Conservation (phyloP, 805 yeast species). For the Zygosaccharomyces kombuchaensis region DNA sequence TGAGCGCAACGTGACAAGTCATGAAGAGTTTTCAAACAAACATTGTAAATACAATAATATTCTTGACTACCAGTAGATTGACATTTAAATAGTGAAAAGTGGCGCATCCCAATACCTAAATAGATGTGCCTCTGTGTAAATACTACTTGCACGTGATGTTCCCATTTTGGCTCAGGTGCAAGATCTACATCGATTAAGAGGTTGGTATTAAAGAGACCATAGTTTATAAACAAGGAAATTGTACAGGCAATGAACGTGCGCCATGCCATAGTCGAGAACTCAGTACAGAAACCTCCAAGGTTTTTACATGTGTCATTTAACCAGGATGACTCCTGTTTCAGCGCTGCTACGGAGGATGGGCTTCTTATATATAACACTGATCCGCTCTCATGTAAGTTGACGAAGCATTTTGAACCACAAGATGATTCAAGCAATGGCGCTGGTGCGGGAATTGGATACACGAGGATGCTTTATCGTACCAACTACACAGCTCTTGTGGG, state of each 20-base stretch:
- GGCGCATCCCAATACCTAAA: too few relatives aligned
- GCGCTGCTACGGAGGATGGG: constrained; percentile 75
- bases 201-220: background rate
- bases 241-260: constrained; percentile 16
- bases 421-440: constrained; percentile 60
- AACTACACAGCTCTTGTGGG: constrained; percentile 88
- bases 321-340: constrained; percentile 88
- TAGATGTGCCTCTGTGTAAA: background rate
- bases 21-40: background rate
- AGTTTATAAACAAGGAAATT: background rate
- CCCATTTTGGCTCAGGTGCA: background rate
- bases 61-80: too few relatives aligned
- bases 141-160: background rate
- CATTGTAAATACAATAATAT: too few relatives aligned
- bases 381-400: constrained; percentile 49
- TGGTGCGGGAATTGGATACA: constrained; percentile 62
- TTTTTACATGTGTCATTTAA: constrained; percentile 67
- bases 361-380: constrained; percentile 82
- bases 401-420: constrained; percentile 18
- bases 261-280: constrained; percentile 14
- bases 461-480: constrained; percentile 83
- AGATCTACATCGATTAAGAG: background rate
- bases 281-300: constrained; percentile 24
- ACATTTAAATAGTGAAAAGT: too few relatives aligned
- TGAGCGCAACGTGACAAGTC: background rate